A percentile compares a stretch with the other conserved stretches of the same genome.
phyloP scores from a whole-genome alignment of 2,329 filamentous ascomycete genomes.

The Calonectria leucothoes region DNA sequence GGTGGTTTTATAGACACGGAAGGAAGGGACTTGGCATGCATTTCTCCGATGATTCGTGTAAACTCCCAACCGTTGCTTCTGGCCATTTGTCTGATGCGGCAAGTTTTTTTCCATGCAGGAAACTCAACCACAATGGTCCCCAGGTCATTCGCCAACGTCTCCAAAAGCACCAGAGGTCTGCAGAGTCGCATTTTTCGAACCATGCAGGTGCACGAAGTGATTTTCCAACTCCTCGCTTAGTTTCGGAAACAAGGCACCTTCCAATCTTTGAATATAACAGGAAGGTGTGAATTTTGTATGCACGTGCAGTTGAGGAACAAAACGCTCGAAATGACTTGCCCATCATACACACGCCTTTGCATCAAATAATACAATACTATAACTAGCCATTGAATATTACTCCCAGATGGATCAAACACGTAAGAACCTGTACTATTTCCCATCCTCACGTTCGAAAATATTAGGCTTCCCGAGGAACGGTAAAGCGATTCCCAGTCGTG shows the following conservation, averaged over 20 bases:
- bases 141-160: neutral
- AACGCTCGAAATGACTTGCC: neutral
- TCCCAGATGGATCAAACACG: neutral
- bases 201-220: neutral
- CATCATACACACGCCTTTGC: neutral
- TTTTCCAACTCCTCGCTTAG: neutral
- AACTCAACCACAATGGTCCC: neutral
- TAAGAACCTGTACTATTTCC: neutral
- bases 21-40: neutral
- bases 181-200: neutral
- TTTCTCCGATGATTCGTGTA: neutral
- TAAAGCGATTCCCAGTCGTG: neutral
- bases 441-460: neutral
- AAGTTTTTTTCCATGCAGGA: neutral
- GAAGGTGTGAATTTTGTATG: neutral
- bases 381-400: neutral
- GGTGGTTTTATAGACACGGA: neutral
- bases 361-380: neutral
- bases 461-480: neutral
- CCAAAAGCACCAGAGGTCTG: neutral
- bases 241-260: neutral
- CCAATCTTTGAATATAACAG: neutral
- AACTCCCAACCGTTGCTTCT: neutral
- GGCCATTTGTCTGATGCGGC: neutral
- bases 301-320: neutral